Conservation (phyloP, 306 rosid genomes). For the Fagus crenata region DNA sequence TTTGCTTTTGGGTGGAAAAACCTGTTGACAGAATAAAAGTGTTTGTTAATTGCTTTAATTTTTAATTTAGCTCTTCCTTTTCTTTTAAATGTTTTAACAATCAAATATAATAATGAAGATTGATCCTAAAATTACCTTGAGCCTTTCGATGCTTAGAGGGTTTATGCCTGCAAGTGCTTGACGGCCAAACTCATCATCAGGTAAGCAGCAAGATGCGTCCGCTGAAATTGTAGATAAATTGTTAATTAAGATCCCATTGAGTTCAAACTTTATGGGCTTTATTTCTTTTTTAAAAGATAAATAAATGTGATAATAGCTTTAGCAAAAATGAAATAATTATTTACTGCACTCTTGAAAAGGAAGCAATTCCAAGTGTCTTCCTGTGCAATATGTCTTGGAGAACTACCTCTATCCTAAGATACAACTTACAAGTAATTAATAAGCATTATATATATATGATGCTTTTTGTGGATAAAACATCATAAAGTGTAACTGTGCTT, state of each 20-base stretch:
- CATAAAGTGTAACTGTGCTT: too few relatives aligned
- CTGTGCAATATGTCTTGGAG: too few relatives aligned
- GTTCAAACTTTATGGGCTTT: not conserved
- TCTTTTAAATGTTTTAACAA: not conserved
- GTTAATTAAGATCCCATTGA: not conserved
- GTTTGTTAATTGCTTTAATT: not conserved
- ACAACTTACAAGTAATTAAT: too few relatives aligned
- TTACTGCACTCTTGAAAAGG: too few relatives aligned
- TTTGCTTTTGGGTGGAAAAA: conserved; percentile 54
- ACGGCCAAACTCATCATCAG: conserved; percentile 10
- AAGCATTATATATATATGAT: too few relatives aligned
- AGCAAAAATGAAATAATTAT: too few relatives aligned
- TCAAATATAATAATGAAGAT: too few relatives aligned
- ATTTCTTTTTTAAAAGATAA: not conserved
- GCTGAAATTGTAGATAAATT: not conserved
- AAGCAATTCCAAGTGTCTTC: too few relatives aligned
- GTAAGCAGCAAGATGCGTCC: not conserved
- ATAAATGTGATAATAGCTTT: not conserved
- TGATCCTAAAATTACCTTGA: not conserved
- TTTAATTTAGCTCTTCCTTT: not conserved
- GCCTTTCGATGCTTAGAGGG: conserved; percentile 14
- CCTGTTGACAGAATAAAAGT: conserved; percentile 21
- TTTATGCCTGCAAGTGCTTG: conserved; percentile 19
- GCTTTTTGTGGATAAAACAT: too few relatives aligned
- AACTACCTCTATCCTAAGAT: too few relatives aligned